phyloP scores from a whole-genome alignment of 495 filamentous ascomycete genomes.

The Zalerion maritima region DNA sequence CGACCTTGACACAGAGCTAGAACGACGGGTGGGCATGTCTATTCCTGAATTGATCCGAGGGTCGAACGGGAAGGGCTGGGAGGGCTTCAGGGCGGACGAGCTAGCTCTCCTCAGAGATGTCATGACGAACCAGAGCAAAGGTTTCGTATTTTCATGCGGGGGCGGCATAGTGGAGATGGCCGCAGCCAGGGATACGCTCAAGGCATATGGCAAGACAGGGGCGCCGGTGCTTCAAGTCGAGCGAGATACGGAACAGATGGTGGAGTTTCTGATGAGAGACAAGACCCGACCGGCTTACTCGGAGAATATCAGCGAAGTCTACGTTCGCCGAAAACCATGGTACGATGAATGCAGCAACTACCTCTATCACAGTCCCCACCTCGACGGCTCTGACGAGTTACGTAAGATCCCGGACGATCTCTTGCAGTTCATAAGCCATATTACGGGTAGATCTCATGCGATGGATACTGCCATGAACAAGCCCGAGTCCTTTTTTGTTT shows the following conservation, averaged over 20 bases:
- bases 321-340: constrained; percentile 81
- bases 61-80: constrained; percentile 57
- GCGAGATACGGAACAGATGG: constrained; percentile 73
- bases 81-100: constrained; percentile 74
- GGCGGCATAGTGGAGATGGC: constrained; percentile 85
- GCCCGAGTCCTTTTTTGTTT: constrained; percentile 79
- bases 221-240: constrained; percentile 85
- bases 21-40: constrained; percentile 49
- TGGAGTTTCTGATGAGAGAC: constrained; percentile 80
- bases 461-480: constrained; percentile 54
- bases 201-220: constrained; percentile 58
- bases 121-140: constrained; percentile 56
- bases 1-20: constrained; percentile 79
- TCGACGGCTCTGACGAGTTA: constrained; percentile 40
- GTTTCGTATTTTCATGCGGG: constrained; percentile 82
- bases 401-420: constrained; percentile 63
- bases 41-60: constrained; percentile 79
- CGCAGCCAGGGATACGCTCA: constrained; percentile 63
- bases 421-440: constrained; percentile 54
- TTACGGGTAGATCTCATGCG: constrained; percentile 53
- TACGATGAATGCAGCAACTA: constrained; percentile 90
- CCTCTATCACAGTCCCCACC: constrained; percentile 71
- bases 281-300: constrained; percentile 86
- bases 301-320: constrained; percentile 87
- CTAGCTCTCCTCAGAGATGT: constrained; percentile 55